Base-by-base conservation (phyloP, 352 stramenopile species). In the Globisporangium acanthophoron region DNA sequence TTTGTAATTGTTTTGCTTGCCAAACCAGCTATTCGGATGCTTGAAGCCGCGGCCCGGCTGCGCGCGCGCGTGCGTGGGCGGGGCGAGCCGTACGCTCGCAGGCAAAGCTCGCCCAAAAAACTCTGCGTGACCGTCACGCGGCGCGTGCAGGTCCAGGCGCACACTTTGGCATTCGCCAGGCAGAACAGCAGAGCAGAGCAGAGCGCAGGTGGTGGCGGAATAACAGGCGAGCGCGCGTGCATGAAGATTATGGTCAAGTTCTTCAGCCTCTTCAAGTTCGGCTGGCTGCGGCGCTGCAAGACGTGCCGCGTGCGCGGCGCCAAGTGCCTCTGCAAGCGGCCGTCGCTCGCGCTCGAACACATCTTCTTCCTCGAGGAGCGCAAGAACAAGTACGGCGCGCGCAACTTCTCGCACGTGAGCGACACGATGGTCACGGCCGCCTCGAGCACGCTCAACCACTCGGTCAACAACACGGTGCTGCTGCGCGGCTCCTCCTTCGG, bases 341-440 rank as follows among this genome's bases (percentile, higher is more conserved):
- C 78, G 53, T 87, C 76, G 48, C 74, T 88, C n/a, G 66, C 72
- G 61, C 73, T 91, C 18, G 78, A 91, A 57, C 80, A 88, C 56
- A 91, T 91, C 50, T 87, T 90, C 65, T 89, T 83, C 69, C 73
- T 88, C 35, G 80, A 91, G 60, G 80, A 88, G 64, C 76, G 80
- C 58, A 91, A 91, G 74, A 88, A 91, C 67, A 87, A 87, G 65
- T 80, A 74, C 41, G 75, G 78, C 64, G 76, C 67, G 39, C 78
- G 80, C 59, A 91, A 91, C 67, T 91, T 91, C 58, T 85, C 71
- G 63, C 80, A 91, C 62, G 73, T 91, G 52, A 88, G 77, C 65
- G 78, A 91, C 67, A 84, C 78, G 16, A 73, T 73, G 55, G 66
- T 82, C 61, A 75, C 75, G 27, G 64, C 65, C 53, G 57, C 65